Evolutionary conservation across 1,284 basidiomycete species (phyloP).

Genomic region (Schizopora paradoxa): DNA sequence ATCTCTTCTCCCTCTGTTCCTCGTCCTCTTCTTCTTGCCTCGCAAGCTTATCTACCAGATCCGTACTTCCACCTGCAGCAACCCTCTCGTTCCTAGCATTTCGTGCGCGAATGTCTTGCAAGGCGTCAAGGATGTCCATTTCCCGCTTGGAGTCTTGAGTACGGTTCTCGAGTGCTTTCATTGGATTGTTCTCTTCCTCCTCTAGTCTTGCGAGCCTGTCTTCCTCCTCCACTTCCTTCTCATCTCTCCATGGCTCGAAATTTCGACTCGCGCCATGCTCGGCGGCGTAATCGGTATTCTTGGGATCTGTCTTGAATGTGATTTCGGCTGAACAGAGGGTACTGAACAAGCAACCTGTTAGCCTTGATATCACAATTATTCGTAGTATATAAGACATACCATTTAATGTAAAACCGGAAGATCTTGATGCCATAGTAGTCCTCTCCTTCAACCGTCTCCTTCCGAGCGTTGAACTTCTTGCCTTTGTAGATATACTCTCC

Average conservation of each 20-base stretch:
- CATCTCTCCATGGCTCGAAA: constrained; percentile 90
- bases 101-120: constrained; percentile 90
- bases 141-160: constrained; percentile 91
- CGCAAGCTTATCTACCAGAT: constrained; percentile 51
- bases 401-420: constrained; percentile 82
- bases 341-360: constrained; percentile 44
- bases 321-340: constrained; percentile 96
- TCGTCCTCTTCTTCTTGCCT: constrained; percentile 64
- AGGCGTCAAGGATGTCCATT: constrained; percentile 96
- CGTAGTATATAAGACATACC: constrained; percentile 36
- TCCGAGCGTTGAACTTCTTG: constrained; percentile 99
- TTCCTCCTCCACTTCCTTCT: constrained; percentile 65
- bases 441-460: constrained; percentile 95
- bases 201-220: constrained; percentile 75
- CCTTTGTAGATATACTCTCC: constrained; percentile 98
- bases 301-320: constrained; percentile 99
- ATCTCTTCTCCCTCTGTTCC: constrained; percentile 59
- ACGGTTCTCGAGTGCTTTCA: constrained; percentile 93
- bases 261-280: constrained; percentile 94
- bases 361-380: constrained; percentile 9
- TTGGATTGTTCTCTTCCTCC: constrained; percentile 91
- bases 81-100: constrained; percentile 89
- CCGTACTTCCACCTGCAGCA: constrained; percentile 46
- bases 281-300: constrained; percentile 90
- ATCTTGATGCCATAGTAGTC: constrained; percentile 99